These are phyloP conservation scores for Candida hispaniensis DNA, from an alignment of 805 yeast species.

Conservation along the genomic window DNA sequence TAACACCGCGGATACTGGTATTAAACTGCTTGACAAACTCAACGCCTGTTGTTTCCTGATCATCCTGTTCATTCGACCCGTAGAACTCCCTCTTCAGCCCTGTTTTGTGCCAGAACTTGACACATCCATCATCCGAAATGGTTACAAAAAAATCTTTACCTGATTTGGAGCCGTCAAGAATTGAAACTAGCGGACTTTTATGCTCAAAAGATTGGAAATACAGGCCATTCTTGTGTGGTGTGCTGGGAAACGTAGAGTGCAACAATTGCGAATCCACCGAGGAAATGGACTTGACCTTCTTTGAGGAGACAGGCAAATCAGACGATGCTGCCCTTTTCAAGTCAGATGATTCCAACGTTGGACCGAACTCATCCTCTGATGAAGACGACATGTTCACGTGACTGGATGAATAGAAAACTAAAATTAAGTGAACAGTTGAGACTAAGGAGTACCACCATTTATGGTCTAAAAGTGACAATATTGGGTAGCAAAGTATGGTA, in stretches of 20 bases:
- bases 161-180: constrained; percentile 9
- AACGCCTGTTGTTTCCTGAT: constrained; percentile 17
- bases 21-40: constrained; percentile 30
- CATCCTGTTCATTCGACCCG: constrained; percentile 16
- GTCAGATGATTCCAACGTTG: constrained; percentile 6
- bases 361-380: constrained; percentile 17
- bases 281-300: constrained; percentile 6
- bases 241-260: constrained; percentile 9
- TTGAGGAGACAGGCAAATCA: constrained; percentile 6
- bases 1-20: constrained; percentile 19
- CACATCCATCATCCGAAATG: constrained; percentile 29
- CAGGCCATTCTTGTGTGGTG: constrained; percentile 4
- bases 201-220: constrained; percentile 14
- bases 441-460: too few relatives aligned
- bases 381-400: too few relatives aligned
- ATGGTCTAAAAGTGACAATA: too few relatives aligned
- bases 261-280: constrained; percentile 4
- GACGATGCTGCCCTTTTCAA: constrained; percentile 7
- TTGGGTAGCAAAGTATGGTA: too few relatives aligned
- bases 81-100: constrained; percentile 3
- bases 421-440: too few relatives aligned
- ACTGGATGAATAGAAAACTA: too few relatives aligned
- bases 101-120: constrained; percentile 30
- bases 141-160: constrained; percentile 25
- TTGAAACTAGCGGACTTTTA: constrained; percentile 1